Percentiles rank a stretch among this genome's conserved stretches.
These are phyloP conservation scores for Corynascus novoguineensis DNA, from an alignment of 495 filamentous ascomycete species.

Conservation along the genomic window DNA sequence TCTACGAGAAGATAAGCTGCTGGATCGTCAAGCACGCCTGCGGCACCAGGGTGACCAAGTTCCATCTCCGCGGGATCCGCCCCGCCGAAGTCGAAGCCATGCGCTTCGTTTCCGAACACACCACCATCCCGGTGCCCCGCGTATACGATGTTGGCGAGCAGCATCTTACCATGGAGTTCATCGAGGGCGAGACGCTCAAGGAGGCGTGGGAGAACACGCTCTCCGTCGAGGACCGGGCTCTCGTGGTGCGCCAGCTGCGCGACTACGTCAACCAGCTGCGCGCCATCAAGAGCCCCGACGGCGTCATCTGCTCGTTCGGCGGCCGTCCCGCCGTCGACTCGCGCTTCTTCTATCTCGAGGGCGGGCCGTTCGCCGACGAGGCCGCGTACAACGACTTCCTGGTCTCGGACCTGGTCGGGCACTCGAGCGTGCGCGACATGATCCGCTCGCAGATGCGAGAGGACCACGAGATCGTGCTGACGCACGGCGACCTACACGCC, in stretches of 20 bases:
- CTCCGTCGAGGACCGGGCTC: neutral
- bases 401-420: neutral
- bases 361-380: conserved; percentile 2
- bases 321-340: neutral
- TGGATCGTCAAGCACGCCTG: conserved; percentile 5
- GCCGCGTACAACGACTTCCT: conserved; percentile 1
- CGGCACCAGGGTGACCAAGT: conserved; percentile 1
- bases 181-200: neutral
- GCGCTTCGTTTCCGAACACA: neutral
- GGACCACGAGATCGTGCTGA: conserved; percentile 3
- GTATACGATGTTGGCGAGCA: neutral
- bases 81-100: neutral
- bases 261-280: neutral
- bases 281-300: conserved; percentile 3
- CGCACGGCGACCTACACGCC: neutral
- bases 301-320: conserved; percentile 3
- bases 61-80: neutral
- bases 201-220: neutral
- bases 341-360: neutral
- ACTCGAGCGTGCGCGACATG: neutral
- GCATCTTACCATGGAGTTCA: neutral
- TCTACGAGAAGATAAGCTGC: neutral
- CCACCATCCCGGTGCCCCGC: neutral
- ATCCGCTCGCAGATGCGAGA: neutral
- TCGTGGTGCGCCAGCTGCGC: neutral